Conservation (phyloP, 371 early-diverging fungal genomes). For the Batrachochytrium dendrobatidis region DNA sequence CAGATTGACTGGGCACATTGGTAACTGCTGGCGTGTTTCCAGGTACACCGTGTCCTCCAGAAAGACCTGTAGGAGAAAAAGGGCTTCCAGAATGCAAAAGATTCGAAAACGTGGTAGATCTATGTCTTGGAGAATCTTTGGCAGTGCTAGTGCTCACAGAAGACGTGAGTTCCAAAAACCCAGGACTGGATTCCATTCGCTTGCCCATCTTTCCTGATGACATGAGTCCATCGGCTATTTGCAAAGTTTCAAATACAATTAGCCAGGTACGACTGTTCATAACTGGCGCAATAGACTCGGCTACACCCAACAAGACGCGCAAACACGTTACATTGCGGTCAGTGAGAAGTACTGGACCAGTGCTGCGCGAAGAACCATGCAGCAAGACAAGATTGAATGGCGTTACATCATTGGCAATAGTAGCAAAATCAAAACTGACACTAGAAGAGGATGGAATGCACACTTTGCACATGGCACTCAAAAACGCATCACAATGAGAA, state of each 20-base stretch:
- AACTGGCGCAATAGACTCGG: conserved; percentile 64
- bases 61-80: background rate
- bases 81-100: background rate
- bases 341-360: conserved; percentile 33
- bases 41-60: too few species aligned
- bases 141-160: background rate
- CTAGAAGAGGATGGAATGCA: conserved; percentile 39
- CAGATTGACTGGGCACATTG: background rate
- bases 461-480: conserved; percentile 73
- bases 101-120: background rate
- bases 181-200: conserved; percentile 13
- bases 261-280: conserved; percentile 79
- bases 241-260: conserved; percentile 77
- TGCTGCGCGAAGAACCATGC: background rate
- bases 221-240: conserved; percentile 69
- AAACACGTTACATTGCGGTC: conserved; percentile 75
- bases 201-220: conserved; percentile 33
- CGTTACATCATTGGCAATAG: background rate
- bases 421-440: background rate
- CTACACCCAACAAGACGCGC: conserved; percentile 63
- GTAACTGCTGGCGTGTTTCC: background rate
- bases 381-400: conserved; percentile 5
- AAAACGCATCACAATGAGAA: conserved; percentile 77
- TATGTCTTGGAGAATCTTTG: background rate
- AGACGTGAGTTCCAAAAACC: background rate